A percentile compares a stretch with the other conserved stretches of the same genome.
Evolutionary conservation across 176 grass and related monocot species (phyloP).

Genomic region (Eragrostis nindensis): DNA sequence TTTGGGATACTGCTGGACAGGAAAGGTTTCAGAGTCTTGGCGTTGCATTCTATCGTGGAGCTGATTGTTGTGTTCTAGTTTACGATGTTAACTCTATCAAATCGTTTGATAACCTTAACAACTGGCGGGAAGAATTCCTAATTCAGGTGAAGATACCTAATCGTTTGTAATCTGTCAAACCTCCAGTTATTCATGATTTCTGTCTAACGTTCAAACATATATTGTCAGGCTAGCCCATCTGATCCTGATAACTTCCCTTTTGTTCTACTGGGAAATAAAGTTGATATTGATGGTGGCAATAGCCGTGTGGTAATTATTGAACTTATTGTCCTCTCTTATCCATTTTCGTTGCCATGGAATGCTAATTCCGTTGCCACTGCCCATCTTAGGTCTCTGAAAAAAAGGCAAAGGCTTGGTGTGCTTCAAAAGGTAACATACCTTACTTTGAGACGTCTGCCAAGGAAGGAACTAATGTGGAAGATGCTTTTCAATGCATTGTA

Average conservation of each 20-base stretch:
- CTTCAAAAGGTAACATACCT: slow-evolving; percentile 83
- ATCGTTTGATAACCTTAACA: slow-evolving; percentile 91
- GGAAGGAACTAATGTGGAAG: slow-evolving; percentile 88
- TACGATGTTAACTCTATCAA: slow-evolving; percentile 91
- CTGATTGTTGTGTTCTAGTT: slow-evolving; percentile 88
- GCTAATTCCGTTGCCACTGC: slow-evolving; percentile 16
- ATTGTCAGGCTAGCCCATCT: slow-evolving; percentile 74
- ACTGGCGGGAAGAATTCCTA: slow-evolving; percentile 92
- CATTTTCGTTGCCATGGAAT: slow-evolving; percentile 33
- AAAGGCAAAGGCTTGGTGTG: slow-evolving; percentile 83
- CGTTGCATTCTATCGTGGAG: slow-evolving; percentile 89
- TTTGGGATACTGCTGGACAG: slow-evolving; percentile 91
- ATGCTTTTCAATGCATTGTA: slow-evolving; percentile 83
- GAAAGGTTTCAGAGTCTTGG: slow-evolving; percentile 90
- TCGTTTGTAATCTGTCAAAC: background rate
- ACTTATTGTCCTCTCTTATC: slow-evolving; percentile 16
- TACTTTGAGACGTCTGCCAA: slow-evolving; percentile 91
- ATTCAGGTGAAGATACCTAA: slow-evolving; percentile 64
- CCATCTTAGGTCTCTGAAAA: slow-evolving; percentile 81
- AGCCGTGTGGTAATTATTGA: slow-evolving; percentile 65
- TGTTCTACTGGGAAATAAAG: slow-evolving; percentile 87
- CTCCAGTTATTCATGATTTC: slow-evolving; percentile 2
- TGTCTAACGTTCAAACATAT: slow-evolving; percentile 16
- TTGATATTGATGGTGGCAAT: slow-evolving; percentile 76
- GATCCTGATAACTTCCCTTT: slow-evolving; percentile 92